These are phyloP conservation scores for Fraxinus baroniana DNA, from an alignment of 305 asterid species.

Conservation along the genomic window DNA sequence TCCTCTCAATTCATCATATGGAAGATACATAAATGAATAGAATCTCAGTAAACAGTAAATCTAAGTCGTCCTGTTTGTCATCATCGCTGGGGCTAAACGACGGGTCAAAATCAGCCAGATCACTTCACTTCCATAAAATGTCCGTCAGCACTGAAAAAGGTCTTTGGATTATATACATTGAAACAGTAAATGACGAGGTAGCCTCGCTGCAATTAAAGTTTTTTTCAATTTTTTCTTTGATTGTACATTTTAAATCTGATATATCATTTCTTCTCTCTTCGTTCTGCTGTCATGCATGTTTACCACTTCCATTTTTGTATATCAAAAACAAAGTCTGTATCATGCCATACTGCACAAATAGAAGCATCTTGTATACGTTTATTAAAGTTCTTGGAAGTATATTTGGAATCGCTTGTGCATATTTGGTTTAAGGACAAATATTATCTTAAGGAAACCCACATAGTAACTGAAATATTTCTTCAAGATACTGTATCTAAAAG, in stretches of 20 bases:
- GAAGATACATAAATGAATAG: background rate
- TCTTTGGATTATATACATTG: background rate
- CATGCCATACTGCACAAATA: background rate
- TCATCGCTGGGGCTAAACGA: background rate
- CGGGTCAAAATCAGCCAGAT: background rate
- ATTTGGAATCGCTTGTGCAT: background rate
- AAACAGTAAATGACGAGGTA: background rate
- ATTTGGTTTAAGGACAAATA: background rate
- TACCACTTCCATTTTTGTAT: background rate
- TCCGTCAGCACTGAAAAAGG: background rate
- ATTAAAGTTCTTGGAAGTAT: background rate
- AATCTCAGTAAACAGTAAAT: background rate
- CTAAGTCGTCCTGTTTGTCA: background rate
- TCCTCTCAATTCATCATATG: background rate
- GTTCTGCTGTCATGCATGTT: background rate
- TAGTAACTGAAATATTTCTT: background rate
- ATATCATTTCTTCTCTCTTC: background rate
- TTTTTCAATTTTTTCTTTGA: background rate
- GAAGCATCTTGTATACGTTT: background rate
- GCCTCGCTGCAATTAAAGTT: background rate
- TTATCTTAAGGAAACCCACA: background rate
- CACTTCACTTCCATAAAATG: background rate
- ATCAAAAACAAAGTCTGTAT: background rate
- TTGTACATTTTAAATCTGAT: background rate
- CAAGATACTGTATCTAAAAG: background rate